phyloP scores from a whole-genome alignment of 768 basidiomycete genomes.

The Piloderma croceum region DNA sequence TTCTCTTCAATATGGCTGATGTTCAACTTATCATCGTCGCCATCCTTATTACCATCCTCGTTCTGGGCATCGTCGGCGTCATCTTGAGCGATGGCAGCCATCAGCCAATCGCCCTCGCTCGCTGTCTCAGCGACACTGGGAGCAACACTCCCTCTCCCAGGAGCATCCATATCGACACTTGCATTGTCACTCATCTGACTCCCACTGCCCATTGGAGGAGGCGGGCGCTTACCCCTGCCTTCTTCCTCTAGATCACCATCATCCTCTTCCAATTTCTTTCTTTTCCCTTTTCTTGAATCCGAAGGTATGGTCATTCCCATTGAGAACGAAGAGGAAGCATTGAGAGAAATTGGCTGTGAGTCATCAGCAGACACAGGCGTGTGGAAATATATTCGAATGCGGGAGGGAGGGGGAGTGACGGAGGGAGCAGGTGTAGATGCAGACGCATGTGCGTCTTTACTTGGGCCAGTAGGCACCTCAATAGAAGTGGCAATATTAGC shows the following conservation, averaged over 20 bases:
- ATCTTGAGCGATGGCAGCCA: constrained; percentile 80
- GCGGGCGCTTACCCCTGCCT: constrained; percentile 60
- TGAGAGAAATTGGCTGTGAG: constrained; percentile 65
- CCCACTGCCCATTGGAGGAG: constrained; percentile 34
- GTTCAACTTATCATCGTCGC: constrained; percentile 40
- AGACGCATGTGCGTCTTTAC: constrained; percentile 25
- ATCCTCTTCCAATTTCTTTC: constrained; percentile 87
- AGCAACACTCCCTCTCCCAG: constrained; percentile 60
- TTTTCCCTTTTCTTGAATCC: constrained; percentile 72
- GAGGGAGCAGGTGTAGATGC: constrained; percentile 22
- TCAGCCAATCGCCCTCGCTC: constrained; percentile 82
- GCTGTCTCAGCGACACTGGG: constrained; percentile 57
- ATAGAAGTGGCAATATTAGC: constrained; percentile 18
- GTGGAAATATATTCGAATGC: constrained; percentile 89
- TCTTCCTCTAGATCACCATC: constrained; percentile 78
- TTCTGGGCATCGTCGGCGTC: constrained; percentile 48
- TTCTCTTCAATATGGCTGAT: constrained; percentile 37
- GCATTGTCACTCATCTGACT: constrained; percentile 31
- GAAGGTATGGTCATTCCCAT: constrained; percentile 40
- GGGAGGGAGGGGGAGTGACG: constrained; percentile 54
- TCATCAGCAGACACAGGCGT: constrained; percentile 82
- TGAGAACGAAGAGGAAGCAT: constrained; percentile 39
- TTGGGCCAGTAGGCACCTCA: too few relatives aligned
- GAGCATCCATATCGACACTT: constrained; percentile 54
- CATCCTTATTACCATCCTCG: constrained; percentile 37